Evolutionary conservation across 1,284 basidiomycete genomes (phyloP), one percentile per base, ranked within the genome.

Genomic region (Leccinum brunneo-olivaceum): DNA sequence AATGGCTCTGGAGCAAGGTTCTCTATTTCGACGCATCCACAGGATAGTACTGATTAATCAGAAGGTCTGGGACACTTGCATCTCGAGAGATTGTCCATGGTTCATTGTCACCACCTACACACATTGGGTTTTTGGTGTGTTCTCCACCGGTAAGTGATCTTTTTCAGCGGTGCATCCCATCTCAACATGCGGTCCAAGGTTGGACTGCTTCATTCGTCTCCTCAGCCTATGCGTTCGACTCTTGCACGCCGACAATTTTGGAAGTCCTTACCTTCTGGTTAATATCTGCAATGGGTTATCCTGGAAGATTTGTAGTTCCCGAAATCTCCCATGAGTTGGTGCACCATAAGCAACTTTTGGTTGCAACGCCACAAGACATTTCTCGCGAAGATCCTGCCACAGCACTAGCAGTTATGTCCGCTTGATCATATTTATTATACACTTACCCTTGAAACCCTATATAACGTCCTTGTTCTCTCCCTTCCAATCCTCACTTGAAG

Each of bases 71-170:
- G 84, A 87, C 56, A 57, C 72, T 10, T 86, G 83, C 53, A 63
- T 71, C 27, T 60, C 62, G 12, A 66, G 64, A 45, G 64, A 70
- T n/a, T 72, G 72, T 18, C 74, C 67, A 14, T 84, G 72, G 70
- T 87, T 85, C 54, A 71, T 84, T 12, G 50, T 86, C 39, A 81
- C 83, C 12, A 80, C 75, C 2, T 86, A 84, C 50, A 70, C 70
- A 23, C 70, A 76, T 32, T 87, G 84, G 84, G 74, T 77, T 4
- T 84, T 86, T 47, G 84, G 84, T 3, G 72, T 67, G 16, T 87
- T 85, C 58, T 78, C 81, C 9, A 51, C 61, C 55, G 78, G 84
- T 81, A 44, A 42, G 63, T 53, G 39, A 10, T 2, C 34, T 19
- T 16, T 25, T n/a, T 39, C 15, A 33, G n/a, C 12, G 3, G 15